Evolutionary conservation across 306 rosid genomes (phyloP), one percentile per base, ranked within the genome.

Genomic region (Gillenia trifoliata): DNA sequence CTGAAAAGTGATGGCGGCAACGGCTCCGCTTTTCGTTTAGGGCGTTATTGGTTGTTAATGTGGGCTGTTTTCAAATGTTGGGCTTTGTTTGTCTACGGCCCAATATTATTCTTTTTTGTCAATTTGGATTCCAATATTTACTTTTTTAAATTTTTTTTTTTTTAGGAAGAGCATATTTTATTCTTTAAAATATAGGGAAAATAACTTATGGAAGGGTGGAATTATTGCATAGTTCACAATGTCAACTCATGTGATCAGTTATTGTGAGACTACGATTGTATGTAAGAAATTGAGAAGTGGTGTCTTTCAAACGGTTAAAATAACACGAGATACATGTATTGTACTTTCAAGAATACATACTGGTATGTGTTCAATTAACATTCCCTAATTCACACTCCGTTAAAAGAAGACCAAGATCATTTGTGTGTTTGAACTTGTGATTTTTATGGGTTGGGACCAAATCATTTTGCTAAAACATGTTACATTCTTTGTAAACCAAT

Each of bases 1-100:
- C 64, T 70, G 49, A 52, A 20, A 11, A 33, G 54, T 38, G 17
- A 25, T 20, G 55, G 75, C 75, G 75, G 66, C 66, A 71, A 56
- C 25, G 38, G 38, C 36, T 12, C 2, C 7, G 45, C 15, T 8
- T 23, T 20, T 16, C 20, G 75, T 56, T 38, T 38, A 71, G 55
- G 75, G 75, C 36, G 55, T 56, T 36, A 3, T 9, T 71, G 13
- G 34, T 33, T 52, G 16, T 31, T 22, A 8, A 11, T 11, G n/a
- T 70, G 45, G 74, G 34, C 64, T 6, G 23, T 50, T 17, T 33
- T 71, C 33, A 33, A n/a, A 71, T 4, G 16, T 6, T 56, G 66
- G 75, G 66, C 54, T 34, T 55, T 17, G 1, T 55, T 62, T 33
- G 9, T 33, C 26, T 29, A 19, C 3, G 66, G 36, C 36, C 66